Percentiles rank a stretch among this genome's conserved stretches.
Conservation (phyloP, 2,329 filamentous ascomycete species). For the Botrytis pseudocinerea region DNA sequence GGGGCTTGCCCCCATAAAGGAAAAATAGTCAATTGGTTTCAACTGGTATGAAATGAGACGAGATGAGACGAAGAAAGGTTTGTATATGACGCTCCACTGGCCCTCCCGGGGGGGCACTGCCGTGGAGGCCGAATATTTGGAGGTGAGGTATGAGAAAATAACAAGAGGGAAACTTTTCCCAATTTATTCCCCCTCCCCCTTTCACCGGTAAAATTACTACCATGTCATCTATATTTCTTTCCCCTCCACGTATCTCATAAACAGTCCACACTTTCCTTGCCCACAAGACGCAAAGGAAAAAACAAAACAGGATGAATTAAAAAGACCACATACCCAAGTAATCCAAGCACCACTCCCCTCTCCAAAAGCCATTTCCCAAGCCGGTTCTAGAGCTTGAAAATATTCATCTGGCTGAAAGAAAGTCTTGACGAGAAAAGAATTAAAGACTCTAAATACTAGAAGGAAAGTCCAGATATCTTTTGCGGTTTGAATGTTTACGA, state of each 20-base stretch:
- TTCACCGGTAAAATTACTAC: neutral
- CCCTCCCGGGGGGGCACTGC: slow-evolving; percentile 13
- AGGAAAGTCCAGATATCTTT: slow-evolving; percentile 41
- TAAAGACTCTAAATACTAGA: slow-evolving; percentile 73
- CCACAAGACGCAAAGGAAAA: neutral
- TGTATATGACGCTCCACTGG: slow-evolving; percentile 12
- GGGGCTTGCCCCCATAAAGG: neutral
- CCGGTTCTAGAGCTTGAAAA: slow-evolving; percentile 93
- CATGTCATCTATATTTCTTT: neutral
- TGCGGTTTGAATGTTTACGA: slow-evolving; percentile 37
- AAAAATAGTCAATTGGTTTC: neutral
- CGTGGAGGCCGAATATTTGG: slow-evolving; percentile 7
- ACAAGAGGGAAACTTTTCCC: neutral
- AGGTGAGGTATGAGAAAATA: neutral
- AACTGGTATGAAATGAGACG: neutral
- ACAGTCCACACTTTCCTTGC: neutral
- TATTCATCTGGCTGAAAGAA: slow-evolving; percentile 99
- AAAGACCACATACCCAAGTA: slow-evolving; percentile 73
- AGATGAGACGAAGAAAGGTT: neutral
- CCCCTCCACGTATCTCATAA: neutral
- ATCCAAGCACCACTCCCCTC: slow-evolving; percentile 78
- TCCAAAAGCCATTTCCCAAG: slow-evolving; percentile 87
- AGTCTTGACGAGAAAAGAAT: slow-evolving; percentile 75
- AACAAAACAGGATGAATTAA: neutral
- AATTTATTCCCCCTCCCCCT: no score